phyloP scores from a whole-genome alignment of 2,329 filamentous ascomycete species.

The Alternaria incomplexa region DNA sequence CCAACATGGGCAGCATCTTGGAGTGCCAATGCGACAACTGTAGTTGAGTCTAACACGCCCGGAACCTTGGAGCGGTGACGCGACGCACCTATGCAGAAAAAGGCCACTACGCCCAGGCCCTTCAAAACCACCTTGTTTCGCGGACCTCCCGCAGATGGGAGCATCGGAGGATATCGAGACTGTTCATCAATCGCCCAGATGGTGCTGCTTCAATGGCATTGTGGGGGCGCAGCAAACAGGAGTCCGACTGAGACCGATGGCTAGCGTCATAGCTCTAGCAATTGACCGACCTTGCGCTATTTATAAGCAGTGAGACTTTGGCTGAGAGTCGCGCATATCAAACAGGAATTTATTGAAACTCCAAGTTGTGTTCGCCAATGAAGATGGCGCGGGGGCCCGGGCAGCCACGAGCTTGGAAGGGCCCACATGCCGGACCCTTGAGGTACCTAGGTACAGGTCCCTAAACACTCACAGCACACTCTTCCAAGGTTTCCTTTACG shows the following conservation, averaged over 20 bases:
- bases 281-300: slow-evolving; percentile 6
- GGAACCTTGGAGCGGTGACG: not conserved
- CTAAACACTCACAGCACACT: not conserved
- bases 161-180: not conserved
- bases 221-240: not conserved
- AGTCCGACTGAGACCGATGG: not conserved
- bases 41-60: no score
- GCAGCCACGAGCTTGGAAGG: not conserved
- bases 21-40: not conserved
- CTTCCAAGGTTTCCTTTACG: not conserved
- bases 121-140: not conserved
- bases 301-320: not conserved
- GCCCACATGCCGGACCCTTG: not conserved
- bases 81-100: slow-evolving; percentile 9
- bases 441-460: no score
- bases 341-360: not conserved
- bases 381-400: not conserved
- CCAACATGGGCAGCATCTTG: not conserved
- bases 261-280: slow-evolving; percentile 12
- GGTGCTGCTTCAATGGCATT: not conserved
- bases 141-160: slow-evolving; percentile 4
- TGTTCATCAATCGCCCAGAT: not conserved
- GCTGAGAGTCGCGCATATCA: not conserved
- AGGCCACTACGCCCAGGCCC: slow-evolving; percentile 3
- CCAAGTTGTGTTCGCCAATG: not conserved